Conservation (phyloP, 2,329 filamentous ascomycete species). For the Claviceps quebecensis region DNA sequence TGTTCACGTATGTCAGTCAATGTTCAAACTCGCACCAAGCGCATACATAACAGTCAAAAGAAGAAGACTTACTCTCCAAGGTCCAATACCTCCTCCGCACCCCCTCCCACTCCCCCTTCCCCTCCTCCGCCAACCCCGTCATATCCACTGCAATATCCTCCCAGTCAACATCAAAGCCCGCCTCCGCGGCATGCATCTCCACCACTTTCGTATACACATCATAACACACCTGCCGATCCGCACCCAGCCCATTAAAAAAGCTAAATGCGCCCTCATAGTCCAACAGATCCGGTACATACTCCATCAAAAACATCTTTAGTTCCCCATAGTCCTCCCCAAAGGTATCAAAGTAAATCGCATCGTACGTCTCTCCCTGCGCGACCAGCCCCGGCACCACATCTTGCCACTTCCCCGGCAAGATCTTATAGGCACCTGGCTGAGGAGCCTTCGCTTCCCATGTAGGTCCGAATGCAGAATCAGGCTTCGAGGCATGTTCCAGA, state of each 20-base stretch:
- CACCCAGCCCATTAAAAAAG: constrained; percentile 84
- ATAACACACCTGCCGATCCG: constrained; percentile 84
- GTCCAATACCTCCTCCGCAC: constrained; percentile 85
- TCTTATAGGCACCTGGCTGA: constrained; percentile 53
- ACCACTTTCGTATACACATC: constrained; percentile 90
- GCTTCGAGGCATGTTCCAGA: constrained; percentile 43
- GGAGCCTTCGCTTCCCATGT: constrained; percentile 41
- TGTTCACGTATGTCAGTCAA: constrained; percentile 14
- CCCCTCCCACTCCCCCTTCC: constrained; percentile 71
- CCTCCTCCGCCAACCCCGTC: constrained; percentile 46
- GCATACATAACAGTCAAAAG: not conserved
- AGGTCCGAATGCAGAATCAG: constrained; percentile 36
- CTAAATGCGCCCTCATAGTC: constrained; percentile 62
- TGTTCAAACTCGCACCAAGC: not conserved
- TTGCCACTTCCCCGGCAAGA: constrained; percentile 64
- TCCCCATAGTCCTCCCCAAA: constrained; percentile 89
- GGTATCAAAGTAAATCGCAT: constrained; percentile 94
- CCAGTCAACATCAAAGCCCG: constrained; percentile 83
- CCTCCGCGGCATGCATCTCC: constrained; percentile 80
- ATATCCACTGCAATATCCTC: constrained; percentile 60
- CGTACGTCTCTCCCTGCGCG: constrained; percentile 55
- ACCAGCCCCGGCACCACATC: constrained; percentile 59
- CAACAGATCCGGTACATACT: constrained; percentile 69
- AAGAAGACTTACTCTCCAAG: constrained; percentile 37
- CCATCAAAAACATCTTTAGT: constrained; percentile 74